Percentiles rank a stretch among this genome's conserved stretches.
Evolutionary conservation across 345 rosid species (phyloP).

Genomic region (Hypericum androsaemum): DNA sequence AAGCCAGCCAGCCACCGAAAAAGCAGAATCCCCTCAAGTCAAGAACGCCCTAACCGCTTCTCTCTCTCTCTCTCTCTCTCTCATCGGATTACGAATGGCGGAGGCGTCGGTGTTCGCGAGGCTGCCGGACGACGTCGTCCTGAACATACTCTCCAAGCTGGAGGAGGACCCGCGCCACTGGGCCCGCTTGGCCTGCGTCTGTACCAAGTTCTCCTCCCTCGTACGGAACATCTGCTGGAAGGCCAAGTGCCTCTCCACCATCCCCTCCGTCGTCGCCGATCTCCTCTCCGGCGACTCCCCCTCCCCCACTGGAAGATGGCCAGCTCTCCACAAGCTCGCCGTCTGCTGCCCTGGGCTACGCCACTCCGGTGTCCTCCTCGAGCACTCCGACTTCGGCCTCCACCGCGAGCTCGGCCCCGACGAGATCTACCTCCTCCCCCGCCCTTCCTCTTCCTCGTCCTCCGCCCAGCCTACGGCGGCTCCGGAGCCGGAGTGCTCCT

Average conservation of each 20-base stretch:
- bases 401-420: conserved; percentile 90
- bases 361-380: conserved; percentile 83
- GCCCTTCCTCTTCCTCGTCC: conserved; percentile 4
- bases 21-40: no score
- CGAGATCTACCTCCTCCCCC: conserved; percentile 20
- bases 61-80: no score
- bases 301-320: conserved; percentile 54
- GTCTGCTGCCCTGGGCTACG: conserved; percentile 87
- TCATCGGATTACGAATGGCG: no score
- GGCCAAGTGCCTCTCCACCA: conserved; percentile 36
- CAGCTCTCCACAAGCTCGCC: conserved; percentile 63
- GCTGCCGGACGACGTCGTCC: conserved; percentile 72
- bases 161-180: conserved; percentile 76
- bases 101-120: conserved; percentile 29
- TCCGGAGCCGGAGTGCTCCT: conserved; percentile 22
- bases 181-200: conserved; percentile 83
- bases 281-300: conserved; percentile 28
- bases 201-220: conserved; percentile 72
- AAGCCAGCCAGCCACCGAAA: no score
- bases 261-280: conserved; percentile 66
- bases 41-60: no score
- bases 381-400: conserved; percentile 87
- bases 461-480: conserved; percentile 7
- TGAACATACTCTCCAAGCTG: conserved; percentile 73
- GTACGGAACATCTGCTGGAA: conserved; percentile 61